Base-by-base conservation (phyloP, 1,284 basidiomycete genomes). In the Gymnopus androsaceus region DNA sequence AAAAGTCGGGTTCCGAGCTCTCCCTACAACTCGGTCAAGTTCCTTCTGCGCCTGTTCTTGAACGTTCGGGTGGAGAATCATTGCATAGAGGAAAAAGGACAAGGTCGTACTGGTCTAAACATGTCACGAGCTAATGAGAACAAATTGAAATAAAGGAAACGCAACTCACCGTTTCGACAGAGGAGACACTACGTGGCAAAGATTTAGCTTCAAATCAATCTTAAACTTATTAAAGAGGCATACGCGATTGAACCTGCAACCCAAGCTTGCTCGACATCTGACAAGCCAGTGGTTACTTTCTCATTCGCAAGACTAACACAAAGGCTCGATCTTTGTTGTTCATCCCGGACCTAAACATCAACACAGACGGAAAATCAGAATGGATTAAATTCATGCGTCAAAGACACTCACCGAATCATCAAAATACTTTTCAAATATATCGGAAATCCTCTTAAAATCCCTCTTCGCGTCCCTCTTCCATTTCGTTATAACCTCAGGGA, bases 11-110 rank as follows among this genome's bases (percentile, higher is more conserved):
- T 38, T 11, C 27, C 54, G 49, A 31, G 37, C 6, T 11, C 38
- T 21, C 9, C 54, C 54, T 12, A 56, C 54, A 36, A 56, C 47
- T 37, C 38, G 37, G 37, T 56, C 54, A 5, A 56, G 38, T 41
- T 56, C 54, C 1, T 34, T 38, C n/a, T 49, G 54, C 1, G 48
- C 46, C 25, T 17, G 17, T 36, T 28, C 11, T 23, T 50, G 33
- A 2, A 50, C 48, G 4, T 56, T 23, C 3, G 54, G 47, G 44
- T 42, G 25, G 1, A 25, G 12, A 23, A 34, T 14, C 54, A 56
- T 56, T 28, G n/a, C n/a, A n/a, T n/a, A n/a, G n/a, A n/a, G n/a
- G n/a, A n/a, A n/a, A n/a, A n/a, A n/a, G n/a, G n/a, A n/a, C 21
- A 15, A 49, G 25, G 46, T 48, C 17, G 19, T 40, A 12, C 33